A percentile compares a stretch with the other conserved stretches of the same genome.
phyloP scores from a whole-genome alignment of 345 rosid species.

The Reutealis trisperma region DNA sequence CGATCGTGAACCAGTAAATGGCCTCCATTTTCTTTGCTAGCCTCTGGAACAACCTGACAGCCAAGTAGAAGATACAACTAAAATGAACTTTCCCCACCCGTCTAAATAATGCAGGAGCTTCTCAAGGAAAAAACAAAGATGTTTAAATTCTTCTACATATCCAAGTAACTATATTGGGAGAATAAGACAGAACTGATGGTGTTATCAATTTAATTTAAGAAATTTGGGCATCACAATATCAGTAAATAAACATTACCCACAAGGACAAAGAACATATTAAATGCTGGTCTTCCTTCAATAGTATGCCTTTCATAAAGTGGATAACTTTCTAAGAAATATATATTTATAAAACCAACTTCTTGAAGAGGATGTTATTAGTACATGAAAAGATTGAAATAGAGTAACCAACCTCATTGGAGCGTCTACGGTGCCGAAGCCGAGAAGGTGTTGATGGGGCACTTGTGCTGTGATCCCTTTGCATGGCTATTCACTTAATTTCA shows the following conservation, averaged over 20 bases:
- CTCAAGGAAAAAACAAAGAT: background rate
- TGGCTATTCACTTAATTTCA: slow-evolving; percentile 31
- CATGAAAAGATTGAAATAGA: background rate
- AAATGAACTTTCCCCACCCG: background rate
- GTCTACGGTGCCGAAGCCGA: slow-evolving; percentile 67
- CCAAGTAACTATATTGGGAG: background rate
- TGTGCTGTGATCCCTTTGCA: slow-evolving; percentile 60
- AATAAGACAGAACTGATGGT: background rate
- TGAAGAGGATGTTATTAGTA: background rate
- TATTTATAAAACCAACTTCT: background rate
- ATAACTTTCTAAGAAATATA: background rate
- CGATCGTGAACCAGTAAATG: slow-evolving; percentile 67
- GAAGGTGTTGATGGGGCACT: slow-evolving; percentile 48
- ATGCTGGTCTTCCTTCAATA: background rate
- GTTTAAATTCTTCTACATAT: background rate
- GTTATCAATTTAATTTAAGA: background rate
- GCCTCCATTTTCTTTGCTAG: slow-evolving; percentile 57
- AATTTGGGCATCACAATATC: background rate
- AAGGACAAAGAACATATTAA: background rate
- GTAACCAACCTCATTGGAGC: slow-evolving; percentile 64
- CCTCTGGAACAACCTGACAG: slow-evolving; percentile 56
- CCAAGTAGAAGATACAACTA: background rate
- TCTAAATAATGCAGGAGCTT: background rate
- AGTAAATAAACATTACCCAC: background rate
- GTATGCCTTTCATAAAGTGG: background rate